Evolutionary conservation across 2,329 filamentous ascomycete genomes (phyloP), one percentile per base, ranked within the genome.

Genomic region (Elsinoe batatas): DNA sequence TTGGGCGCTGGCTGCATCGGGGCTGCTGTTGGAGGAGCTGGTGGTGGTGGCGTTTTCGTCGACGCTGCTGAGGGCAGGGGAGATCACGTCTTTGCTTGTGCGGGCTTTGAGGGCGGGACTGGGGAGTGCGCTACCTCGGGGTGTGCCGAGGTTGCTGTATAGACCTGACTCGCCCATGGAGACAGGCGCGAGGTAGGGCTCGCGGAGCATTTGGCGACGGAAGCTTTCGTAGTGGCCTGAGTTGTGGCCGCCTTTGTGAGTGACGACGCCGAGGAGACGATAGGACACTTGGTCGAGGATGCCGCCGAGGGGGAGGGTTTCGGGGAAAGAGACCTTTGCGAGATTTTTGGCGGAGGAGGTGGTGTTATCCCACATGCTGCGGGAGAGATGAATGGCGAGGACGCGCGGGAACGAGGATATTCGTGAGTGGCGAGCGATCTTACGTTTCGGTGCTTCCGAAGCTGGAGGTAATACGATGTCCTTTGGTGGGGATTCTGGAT

Each of bases 171-270:
- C 79, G 58, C 87, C 85, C 69, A 95, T 91, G 0, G 83, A 83
- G 62, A 87, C 84, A 0, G 87, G 83, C 6, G 91, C 96, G 1
- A 88, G 87, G 67, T 84, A 97, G 0, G 91, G 91, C 2, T 85
- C 74, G 7, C 42, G 22, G 11, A 42, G 22, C 30, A 55, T 46
- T 69, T 97, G 93, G 36, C 93, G 81, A 33, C 93, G 81, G 69
- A 97, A 97, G 0, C 90, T 91, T 69, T 98, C 93, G 72, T 98
- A 98, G 67, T 98, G 93, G 0, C 93, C 93, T 64, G 90, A 95
- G 66, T 95, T 85, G 68, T 98, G 93, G 59, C 88, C 94, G 36
- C 93, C 93, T 65, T 95, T 95, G 68, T 98, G 93, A 18, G 88
- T 95, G 35, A 98, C 89, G 35, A 95, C 81, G 11, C 86, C 89